A percentile compares a stretch with the other conserved stretches of the same genome.
Evolutionary conservation across 192 early-diverging fungal genomes (phyloP).

Genomic region (Coemansia sp.): DNA sequence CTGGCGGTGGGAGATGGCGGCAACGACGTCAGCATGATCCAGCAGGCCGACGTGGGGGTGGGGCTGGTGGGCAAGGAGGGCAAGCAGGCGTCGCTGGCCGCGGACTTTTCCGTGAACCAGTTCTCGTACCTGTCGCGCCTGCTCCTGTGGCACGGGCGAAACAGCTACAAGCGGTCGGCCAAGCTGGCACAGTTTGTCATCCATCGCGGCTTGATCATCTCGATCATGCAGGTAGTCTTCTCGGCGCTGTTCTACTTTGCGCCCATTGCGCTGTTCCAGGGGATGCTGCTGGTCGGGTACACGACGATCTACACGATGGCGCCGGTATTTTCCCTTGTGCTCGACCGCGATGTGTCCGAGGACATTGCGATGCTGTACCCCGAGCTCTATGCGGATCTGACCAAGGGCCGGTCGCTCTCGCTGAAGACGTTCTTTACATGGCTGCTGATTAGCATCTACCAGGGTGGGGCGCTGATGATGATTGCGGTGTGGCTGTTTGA

Average conservation of each 20-base stretch:
- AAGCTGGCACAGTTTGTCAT: constrained; percentile 96
- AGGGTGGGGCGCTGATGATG: constrained; percentile 94
- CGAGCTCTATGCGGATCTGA: constrained; percentile 90
- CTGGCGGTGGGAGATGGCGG: constrained; percentile 94
- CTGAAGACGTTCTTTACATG: constrained; percentile 92
- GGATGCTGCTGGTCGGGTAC: constrained; percentile 82
- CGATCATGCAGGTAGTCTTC: constrained; percentile 96
- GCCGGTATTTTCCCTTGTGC: constrained; percentile 90
- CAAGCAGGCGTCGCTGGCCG: constrained; percentile 86
- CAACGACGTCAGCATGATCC: constrained; percentile 98
- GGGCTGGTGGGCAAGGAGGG: constrained; percentile 97
- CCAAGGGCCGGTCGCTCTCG: constrained; percentile 87
- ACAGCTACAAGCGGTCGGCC: constrained; percentile 89
- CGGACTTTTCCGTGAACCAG: constrained; percentile 88
- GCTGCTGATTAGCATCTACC: constrained; percentile 92
- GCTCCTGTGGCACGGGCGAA: constrained; percentile 91
- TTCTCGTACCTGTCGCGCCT: constrained; percentile 83
- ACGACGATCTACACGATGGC: constrained; percentile 97
- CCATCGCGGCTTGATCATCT: constrained; percentile 94
- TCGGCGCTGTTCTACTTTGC: constrained; percentile 95
- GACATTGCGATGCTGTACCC: constrained; percentile 88
- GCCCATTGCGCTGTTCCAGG: constrained; percentile 92
- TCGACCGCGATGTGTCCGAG: constrained; percentile 84
- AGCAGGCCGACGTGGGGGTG: constrained; percentile 92
- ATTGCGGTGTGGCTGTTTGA: constrained; percentile 91